phyloP scores from a whole-genome alignment of 2,329 filamentous ascomycete species.

The Neofusicoccum laricinum region DNA sequence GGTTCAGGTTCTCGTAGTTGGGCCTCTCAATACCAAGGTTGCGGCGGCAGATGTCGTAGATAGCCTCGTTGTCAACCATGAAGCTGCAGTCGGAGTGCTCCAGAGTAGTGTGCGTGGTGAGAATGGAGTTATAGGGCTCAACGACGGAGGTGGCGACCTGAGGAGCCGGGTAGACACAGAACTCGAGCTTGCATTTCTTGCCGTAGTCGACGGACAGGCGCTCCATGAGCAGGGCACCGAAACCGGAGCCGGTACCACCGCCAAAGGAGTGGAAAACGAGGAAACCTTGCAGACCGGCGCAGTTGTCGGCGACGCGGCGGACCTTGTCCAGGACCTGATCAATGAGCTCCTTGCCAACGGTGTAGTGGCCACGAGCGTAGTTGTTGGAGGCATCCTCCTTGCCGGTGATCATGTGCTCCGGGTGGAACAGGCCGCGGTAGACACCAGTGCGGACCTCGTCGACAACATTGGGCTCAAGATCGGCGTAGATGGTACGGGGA shows the following conservation, averaged over 20 bases:
- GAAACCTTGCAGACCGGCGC: constrained; percentile 70
- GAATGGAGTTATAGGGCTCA: constrained; percentile 71
- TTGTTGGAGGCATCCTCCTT: constrained; percentile 78
- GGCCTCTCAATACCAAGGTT: constrained; percentile 69
- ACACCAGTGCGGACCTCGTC: constrained; percentile 69
- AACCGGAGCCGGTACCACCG: constrained; percentile 70
- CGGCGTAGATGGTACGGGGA: constrained; percentile 69
- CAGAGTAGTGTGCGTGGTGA: constrained; percentile 72
- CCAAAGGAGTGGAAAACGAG: constrained; percentile 74
- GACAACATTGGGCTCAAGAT: constrained; percentile 68
- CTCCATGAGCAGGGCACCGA: constrained; percentile 69
- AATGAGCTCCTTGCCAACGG: constrained; percentile 73
- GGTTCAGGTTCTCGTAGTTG: constrained; percentile 69
- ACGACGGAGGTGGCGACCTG: constrained; percentile 69
- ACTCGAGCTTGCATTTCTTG: constrained; percentile 77
- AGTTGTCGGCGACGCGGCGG: constrained; percentile 70
- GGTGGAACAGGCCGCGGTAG: constrained; percentile 70
- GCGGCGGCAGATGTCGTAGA: constrained; percentile 72
- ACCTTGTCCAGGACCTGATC: constrained; percentile 68
- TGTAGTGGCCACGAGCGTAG: constrained; percentile 74
- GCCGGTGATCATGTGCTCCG: constrained; percentile 68
- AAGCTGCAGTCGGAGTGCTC: constrained; percentile 80
- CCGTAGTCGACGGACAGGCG: constrained; percentile 70
- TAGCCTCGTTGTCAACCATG: constrained; percentile 71
- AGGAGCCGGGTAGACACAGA: constrained; percentile 69